A percentile compares a stretch with the other conserved stretches of the same genome.
Evolutionary conservation across 1,139 yeast species (phyloP).

Genomic region (Taphrina confusa): DNA sequence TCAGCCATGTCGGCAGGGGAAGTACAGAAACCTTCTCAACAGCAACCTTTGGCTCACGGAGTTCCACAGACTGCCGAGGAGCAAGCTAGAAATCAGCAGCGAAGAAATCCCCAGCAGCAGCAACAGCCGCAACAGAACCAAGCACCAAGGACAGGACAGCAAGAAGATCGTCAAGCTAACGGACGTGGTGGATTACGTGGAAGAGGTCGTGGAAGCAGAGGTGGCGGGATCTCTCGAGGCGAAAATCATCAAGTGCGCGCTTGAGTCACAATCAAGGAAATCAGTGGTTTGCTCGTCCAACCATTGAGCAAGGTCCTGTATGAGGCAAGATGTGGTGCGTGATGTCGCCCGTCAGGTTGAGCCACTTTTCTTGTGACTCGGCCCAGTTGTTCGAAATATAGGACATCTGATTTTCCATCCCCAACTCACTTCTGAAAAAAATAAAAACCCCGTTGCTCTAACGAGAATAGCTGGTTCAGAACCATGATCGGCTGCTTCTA

Average conservation of each 20-base stretch:
- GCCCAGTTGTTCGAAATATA: too few species aligned
- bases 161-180: neutral
- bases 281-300: too few species aligned
- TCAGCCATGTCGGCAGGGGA: constrained; percentile 35
- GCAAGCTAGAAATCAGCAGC: constrained; percentile 40
- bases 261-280: neutral
- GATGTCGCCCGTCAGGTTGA: too few species aligned
- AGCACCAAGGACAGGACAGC: neutral
- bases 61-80: constrained; percentile 41
- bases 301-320: too few species aligned
- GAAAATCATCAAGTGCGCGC: constrained; percentile 16
- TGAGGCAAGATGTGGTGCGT: too few species aligned
- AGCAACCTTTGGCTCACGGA: constrained; percentile 18
- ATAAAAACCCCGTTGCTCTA: too few species aligned
- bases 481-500: too few species aligned
- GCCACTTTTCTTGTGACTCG: too few species aligned
- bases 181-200: constrained; percentile 7
- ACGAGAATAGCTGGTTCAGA: too few species aligned
- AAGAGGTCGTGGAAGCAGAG: constrained; percentile 5
- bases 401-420: too few species aligned
- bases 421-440: too few species aligned
- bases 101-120: constrained; percentile 41
- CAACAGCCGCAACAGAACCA: neutral
- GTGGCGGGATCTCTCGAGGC: constrained; percentile 3
- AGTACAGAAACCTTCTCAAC: constrained; percentile 34